phyloP scores from a whole-genome alignment of 2,329 filamentous ascomycete genomes.

The Talaromyces verruculosus region DNA sequence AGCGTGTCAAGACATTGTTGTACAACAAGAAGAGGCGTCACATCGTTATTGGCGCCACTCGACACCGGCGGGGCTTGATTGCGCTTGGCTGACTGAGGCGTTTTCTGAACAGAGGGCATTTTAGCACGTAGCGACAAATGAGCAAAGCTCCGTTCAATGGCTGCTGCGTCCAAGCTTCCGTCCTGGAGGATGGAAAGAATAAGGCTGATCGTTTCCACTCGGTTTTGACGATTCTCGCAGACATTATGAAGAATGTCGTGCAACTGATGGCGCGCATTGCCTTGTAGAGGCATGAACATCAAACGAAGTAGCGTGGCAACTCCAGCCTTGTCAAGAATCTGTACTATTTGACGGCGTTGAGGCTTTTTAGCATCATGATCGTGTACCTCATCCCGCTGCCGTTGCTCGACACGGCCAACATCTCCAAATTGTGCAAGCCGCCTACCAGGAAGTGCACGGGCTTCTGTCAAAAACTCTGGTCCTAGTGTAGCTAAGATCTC shows the following conservation, averaged over 20 bases:
- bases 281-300: slow-evolving; percentile 95
- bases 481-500: slow-evolving; percentile 81
- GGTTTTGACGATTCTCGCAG: slow-evolving; percentile 94
- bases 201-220: slow-evolving; percentile 89
- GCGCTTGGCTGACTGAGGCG: slow-evolving; percentile 76
- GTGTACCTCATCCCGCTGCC: slow-evolving; percentile 38
- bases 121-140: slow-evolving; percentile 89
- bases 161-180: slow-evolving; percentile 86
- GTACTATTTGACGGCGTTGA: slow-evolving; percentile 78
- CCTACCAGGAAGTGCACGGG: slow-evolving; percentile 66
- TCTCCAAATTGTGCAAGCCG: slow-evolving; percentile 56
- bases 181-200: slow-evolving; percentile 92
- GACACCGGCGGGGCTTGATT: slow-evolving; percentile 62
- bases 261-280: slow-evolving; percentile 77
- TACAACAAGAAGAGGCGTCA: slow-evolving; percentile 90
- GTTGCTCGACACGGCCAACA: slow-evolving; percentile 40
- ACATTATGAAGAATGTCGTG: slow-evolving; percentile 87
- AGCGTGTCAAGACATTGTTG: slow-evolving; percentile 90
- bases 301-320: slow-evolving; percentile 94
- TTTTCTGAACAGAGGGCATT: slow-evolving; percentile 74
- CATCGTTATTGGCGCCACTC: slow-evolving; percentile 69
- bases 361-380: slow-evolving; percentile 60
- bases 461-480: slow-evolving; percentile 81
- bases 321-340: slow-evolving; percentile 95
- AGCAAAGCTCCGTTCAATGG: slow-evolving; percentile 92